Conservation (phyloP, 805 yeast species). For the Torulaspora maleeae region DNA sequence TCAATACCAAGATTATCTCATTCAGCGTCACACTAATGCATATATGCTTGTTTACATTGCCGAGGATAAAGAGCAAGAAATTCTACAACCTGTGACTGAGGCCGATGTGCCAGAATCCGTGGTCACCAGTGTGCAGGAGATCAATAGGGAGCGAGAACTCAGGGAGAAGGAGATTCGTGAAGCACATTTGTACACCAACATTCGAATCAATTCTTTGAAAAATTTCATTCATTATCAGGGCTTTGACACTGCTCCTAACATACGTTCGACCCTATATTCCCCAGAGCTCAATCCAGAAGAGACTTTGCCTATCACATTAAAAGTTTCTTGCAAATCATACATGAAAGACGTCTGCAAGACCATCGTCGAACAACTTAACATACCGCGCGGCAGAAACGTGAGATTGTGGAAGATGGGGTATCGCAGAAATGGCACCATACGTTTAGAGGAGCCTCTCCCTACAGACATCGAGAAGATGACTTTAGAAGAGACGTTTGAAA, state of each 20-base stretch:
- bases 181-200: constrained; percentile 55
- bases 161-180: constrained; percentile 64
- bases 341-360: constrained; percentile 46
- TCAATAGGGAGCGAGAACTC: constrained; percentile 51
- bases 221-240: constrained; percentile 62
- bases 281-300: constrained; percentile 45
- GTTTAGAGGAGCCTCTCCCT: constrained; percentile 49
- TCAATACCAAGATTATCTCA: constrained; percentile 58
- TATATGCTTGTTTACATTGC: constrained; percentile 94
- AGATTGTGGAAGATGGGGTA: constrained; percentile 62
- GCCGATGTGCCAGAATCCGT: constrained; percentile 65
- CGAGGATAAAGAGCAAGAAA: constrained; percentile 49
- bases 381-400: constrained; percentile 37
- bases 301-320: constrained; percentile 45
- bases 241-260: constrained; percentile 71
- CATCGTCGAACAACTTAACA: constrained; percentile 45
- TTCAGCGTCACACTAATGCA: constrained; percentile 86
- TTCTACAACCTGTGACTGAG: constrained; percentile 55
- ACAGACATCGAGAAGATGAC: constrained; percentile 34
- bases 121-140: constrained; percentile 58
- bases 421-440: constrained; percentile 64
- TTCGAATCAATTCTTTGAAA: constrained; percentile 51
- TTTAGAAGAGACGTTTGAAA: constrained; percentile 49
- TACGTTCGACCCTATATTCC: constrained; percentile 42
- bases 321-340: constrained; percentile 53